Conservation (phyloP, 495 filamentous ascomycete genomes). For the Lepidopterella palustris region DNA sequence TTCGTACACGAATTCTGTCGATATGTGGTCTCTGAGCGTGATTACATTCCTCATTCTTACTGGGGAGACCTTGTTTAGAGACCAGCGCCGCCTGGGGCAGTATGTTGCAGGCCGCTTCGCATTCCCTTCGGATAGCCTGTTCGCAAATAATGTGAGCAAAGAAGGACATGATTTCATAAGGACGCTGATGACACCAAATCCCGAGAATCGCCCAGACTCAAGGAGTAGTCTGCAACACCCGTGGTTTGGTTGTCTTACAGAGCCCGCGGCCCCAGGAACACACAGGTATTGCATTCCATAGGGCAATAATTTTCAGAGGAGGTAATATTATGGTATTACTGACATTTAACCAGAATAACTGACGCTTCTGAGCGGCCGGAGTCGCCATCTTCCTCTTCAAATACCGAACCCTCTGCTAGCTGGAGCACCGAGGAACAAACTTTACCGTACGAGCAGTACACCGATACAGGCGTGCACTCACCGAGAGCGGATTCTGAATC, state of each 20-base stretch:
- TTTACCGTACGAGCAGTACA: neutral
- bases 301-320: neutral
- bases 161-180: neutral
- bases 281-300: neutral
- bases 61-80: neutral
- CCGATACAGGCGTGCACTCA: neutral
- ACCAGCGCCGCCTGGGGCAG: neutral
- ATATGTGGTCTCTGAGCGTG: constrained; percentile 16
- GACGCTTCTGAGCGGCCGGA: neutral
- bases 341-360: neutral
- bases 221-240: neutral
- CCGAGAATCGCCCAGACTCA: neutral
- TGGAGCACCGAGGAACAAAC: neutral
- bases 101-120: neutral
- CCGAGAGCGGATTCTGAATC: neutral
- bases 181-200: neutral
- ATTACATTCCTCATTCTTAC: constrained; percentile 8
- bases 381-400: neutral
- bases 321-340: neutral
- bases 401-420: neutral
- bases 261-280: neutral
- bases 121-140: neutral
- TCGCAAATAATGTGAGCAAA: neutral
- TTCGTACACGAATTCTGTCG: neutral
- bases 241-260: neutral